Evolutionary conservation across 805 yeast genomes (phyloP), one percentile per base, ranked within the genome.

Genomic region (Yamadazyma sp.): DNA sequence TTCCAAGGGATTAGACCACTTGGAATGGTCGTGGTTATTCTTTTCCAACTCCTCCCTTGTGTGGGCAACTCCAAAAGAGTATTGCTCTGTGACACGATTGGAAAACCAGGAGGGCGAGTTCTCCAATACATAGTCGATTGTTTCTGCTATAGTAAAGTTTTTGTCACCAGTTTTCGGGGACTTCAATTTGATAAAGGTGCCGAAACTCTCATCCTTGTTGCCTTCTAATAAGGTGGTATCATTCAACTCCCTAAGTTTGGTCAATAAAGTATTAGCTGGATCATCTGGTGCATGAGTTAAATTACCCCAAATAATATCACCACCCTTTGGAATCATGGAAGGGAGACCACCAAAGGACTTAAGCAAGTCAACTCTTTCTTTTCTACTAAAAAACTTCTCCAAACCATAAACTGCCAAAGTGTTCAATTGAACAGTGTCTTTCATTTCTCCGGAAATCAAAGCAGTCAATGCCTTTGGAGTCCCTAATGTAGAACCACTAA

Each of bases 291-390:
- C 82, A 11, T 64, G 52, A 2, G 70, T 57, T 38, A 73, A 47
- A 50, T 77, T 71, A 3, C 99, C 99, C 99, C 99, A 93, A 21
- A 93, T 76, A 4, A 78, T 55, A 24, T 80, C 82, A 3, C 97
- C 98, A 28, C 99, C 99, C 59, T 91, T 93, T 14, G 99, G 99
- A 19, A 93, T 54, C 99, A 93, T 93, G 39, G 93, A 78, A 11
- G 97, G 89, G 32, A 93, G 71, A 9, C 98, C 98, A n/a, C 95
- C 96, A 71, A 87, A 91, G 1, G 91, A 72, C 45, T 88, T 73
- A 33, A 89, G 57, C 84, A 93, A 71, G 45, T 87, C 95, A 5
- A 88, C 78, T 48, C 99, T 76, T 62, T 91, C 99, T 44, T 78
- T 76, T 56, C 95, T 76, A 35, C 93, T 83, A 60, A 93, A 89